Evolutionary conservation across 2,329 filamentous ascomycete species (phyloP), one percentile per base, ranked within the genome.

Genomic region (Aspergillus sp.): DNA sequence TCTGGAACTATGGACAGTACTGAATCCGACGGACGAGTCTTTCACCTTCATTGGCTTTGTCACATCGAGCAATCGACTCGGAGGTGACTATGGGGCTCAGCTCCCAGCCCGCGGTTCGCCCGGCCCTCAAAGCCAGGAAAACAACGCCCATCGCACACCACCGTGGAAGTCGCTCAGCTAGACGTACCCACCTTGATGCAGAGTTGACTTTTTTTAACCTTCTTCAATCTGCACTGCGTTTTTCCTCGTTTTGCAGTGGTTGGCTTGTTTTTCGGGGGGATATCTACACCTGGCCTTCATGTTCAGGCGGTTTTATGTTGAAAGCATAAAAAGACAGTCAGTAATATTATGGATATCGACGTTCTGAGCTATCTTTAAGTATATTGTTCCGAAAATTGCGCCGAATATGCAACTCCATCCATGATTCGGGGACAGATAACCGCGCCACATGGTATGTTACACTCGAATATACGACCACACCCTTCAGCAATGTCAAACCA

Each of bases 361-460:
- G 19, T 13, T 43, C 19, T 6, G 50, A 45, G 41, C 57, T 49
- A 13, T 53, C 48, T 59, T 30, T 17, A 11, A 23, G 11, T 11
- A 45, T 43, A 22, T 48, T 47, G 47, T 48, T 41, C 46, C 19
- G 53, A 48, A 48, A 28, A 25, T n/a, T 48, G 47, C 57, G 49
- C 57, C 57, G 41, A 54, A 54, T 48, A 59, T 59, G 57, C 43
- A 54, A 48, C 43, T 28, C 34, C 54, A 46, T 51, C 54, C 15
- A 53, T 9, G 15, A 47, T 28, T 28, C 25, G 4, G 19, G 19
- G 53, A 50, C 59, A 57, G 19, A 22, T 43, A 25, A 60, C 28
- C 47, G 45, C 38, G 34, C 30, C 49, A 45, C 13, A 54, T 58
- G 25, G 48, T 59, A 65, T 64, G 60, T 60, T 61, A 59, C 60